Evolutionary conservation across 768 basidiomycete species (phyloP), one percentile per base, ranked within the genome.

Genomic region (Suillus brevipes): DNA sequence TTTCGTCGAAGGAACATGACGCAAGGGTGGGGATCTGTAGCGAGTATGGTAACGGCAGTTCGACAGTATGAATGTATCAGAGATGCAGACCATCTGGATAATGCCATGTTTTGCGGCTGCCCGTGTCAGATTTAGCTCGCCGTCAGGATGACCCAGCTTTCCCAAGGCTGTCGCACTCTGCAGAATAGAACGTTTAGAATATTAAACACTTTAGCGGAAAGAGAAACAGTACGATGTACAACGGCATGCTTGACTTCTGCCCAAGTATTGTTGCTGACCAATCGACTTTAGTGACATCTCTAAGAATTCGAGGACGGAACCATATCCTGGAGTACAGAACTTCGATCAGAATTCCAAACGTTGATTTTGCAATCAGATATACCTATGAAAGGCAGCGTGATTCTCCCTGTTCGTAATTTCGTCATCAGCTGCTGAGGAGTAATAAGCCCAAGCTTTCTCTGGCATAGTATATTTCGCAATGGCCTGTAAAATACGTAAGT

Each of bases 91-190:
- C 88, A 89, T 89, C 68, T 89, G 89, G 40, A 89, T 89, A 61
- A 89, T 77, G 28, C 83, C 84, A 68, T 87, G 87, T 72, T 90
- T 90, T 0, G 84, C 92, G 1, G 92, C 95, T 0, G 93, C 94
- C 71, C 88, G 81, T 3, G 95, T 96, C 42, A 97, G 73, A 72
- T 90, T 92, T 36, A 95, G 81, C 78, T 97, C 95, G 9, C 95
- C 95, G 65, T 96, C 92, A 1, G 94, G 92, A 72, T 97, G 94
- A 1, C 95, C 93, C 1, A 97, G 87, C 80, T 96, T 96, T 65
- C 94, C 91, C 10, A 93, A 81, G 2, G 90, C 91, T 8, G 92
- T 91, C 1, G 90, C 91, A 34, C 89, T 83, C 79, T 86, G 58
- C 12, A 68, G 49, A 72, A 38, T 42, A 28, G 0, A 37, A 25